Percentiles rank a stretch among this genome's conserved stretches.
Conservation (phyloP, 768 basidiomycete species). For the Rhizopogon salebrosus region DNA sequence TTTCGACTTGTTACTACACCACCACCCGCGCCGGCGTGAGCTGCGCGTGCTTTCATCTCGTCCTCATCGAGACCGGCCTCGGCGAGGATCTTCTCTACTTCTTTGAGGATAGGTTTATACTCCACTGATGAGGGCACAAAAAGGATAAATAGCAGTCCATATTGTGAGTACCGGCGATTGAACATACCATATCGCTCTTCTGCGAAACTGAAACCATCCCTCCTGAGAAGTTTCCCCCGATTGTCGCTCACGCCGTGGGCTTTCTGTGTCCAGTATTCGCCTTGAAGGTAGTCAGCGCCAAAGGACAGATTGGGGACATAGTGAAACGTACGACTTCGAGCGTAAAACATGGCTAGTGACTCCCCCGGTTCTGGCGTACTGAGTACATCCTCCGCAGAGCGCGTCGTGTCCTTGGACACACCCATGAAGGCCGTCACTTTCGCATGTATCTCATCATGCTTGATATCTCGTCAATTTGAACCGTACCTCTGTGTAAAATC, state of each 20-base stretch:
- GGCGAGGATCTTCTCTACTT: constrained; percentile 77
- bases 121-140: constrained; percentile 35
- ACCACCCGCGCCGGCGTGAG: constrained; percentile 21
- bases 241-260: constrained; percentile 55
- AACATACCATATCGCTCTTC: constrained; percentile 67
- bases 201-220: constrained; percentile 75
- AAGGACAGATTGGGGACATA: background rate
- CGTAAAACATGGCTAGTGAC: constrained; percentile 78
- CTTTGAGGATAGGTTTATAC: constrained; percentile 78
- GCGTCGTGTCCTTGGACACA: constrained; percentile 45
- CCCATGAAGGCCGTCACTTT: constrained; percentile 56
- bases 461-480: background rate
- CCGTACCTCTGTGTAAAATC: background rate
- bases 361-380: constrained; percentile 85
- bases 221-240: constrained; percentile 71
- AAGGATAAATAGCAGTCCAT: background rate
- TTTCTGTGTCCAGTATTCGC: constrained; percentile 77
- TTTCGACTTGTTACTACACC: constrained; percentile 37
- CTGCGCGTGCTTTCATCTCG: constrained; percentile 53
- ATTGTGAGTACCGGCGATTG: background rate
- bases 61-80: constrained; percentile 85
- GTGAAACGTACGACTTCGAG: constrained; percentile 59
- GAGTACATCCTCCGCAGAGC: constrained; percentile 64
- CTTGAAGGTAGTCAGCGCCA: constrained; percentile 26
- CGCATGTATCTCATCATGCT: constrained; percentile 34